Percentiles rank a stretch among this genome's conserved stretches.
Conservation (phyloP, 2,329 filamentous ascomycete species). For the Fusarium aywerte region DNA sequence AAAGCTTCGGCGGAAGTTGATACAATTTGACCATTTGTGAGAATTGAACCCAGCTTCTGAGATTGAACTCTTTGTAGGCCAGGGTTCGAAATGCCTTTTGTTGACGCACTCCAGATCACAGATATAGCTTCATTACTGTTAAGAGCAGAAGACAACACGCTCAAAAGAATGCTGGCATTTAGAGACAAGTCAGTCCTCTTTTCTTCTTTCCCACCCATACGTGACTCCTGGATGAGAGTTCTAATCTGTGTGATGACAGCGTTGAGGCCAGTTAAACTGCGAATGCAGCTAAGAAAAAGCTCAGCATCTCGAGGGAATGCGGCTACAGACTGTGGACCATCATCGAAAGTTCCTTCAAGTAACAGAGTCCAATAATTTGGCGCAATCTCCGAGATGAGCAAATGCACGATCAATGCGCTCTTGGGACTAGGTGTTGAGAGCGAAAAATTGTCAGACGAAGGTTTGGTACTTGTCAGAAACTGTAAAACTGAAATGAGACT, state of each 20-base stretch:
- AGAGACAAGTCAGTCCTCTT: slow-evolving; percentile 57
- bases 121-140: slow-evolving; percentile 51
- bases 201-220: slow-evolving; percentile 50
- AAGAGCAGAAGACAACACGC: slow-evolving; percentile 58
- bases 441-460: slow-evolving; percentile 36
- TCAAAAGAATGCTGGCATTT: slow-evolving; percentile 57
- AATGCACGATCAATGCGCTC: slow-evolving; percentile 78
- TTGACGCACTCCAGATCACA: slow-evolving; percentile 54
- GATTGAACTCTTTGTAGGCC: slow-evolving; percentile 48
- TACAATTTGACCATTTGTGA: slow-evolving; percentile 62
- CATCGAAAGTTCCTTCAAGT: slow-evolving; percentile 54
- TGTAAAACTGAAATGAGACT: slow-evolving; percentile 63
- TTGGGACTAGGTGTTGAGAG: slow-evolving; percentile 67
- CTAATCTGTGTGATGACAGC: slow-evolving; percentile 78
- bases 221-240: slow-evolving; percentile 65
- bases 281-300: slow-evolving; percentile 72
- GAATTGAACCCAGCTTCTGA: slow-evolving; percentile 55
- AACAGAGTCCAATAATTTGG: slow-evolving; percentile 84
- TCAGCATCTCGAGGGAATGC: slow-evolving; percentile 53
- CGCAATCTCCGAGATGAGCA: slow-evolving; percentile 77
- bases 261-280: slow-evolving; percentile 80
- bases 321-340: slow-evolving; percentile 3
- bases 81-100: slow-evolving; percentile 34
- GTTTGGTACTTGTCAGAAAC: slow-evolving; percentile 57
- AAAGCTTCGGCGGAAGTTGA: slow-evolving; percentile 67